A percentile compares a stretch with the other conserved stretches of the same genome.
phyloP scores from a whole-genome alignment of 1,139 yeast species.

The Suhomyces taliae region DNA sequence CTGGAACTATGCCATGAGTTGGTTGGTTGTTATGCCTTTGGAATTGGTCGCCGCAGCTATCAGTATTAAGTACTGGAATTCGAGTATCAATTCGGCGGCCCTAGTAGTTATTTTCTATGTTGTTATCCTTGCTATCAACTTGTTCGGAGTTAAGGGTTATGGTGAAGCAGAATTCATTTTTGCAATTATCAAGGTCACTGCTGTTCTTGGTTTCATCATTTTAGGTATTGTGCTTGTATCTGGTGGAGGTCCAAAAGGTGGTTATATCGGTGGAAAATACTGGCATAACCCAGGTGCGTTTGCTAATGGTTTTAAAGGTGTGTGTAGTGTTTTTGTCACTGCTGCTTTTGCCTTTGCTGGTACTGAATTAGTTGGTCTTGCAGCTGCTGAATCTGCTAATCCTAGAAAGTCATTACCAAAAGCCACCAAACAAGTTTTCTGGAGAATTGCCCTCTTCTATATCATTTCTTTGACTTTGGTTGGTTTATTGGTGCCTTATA shows the following conservation, averaged over 20 bases:
- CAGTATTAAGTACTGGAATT: slow-evolving; percentile 37
- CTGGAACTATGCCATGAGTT: slow-evolving; percentile 78
- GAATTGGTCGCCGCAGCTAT: slow-evolving; percentile 64
- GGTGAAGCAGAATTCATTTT: slow-evolving; percentile 46
- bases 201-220: slow-evolving; percentile 40
- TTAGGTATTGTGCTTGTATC: slow-evolving; percentile 40
- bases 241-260: slow-evolving; percentile 38
- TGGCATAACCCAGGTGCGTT: slow-evolving; percentile 47
- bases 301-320: slow-evolving; percentile 44
- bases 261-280: slow-evolving; percentile 46
- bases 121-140: slow-evolving; percentile 33
- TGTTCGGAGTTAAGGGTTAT: slow-evolving; percentile 42
- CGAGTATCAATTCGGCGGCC: slow-evolving; percentile 34
- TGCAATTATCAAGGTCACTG: slow-evolving; percentile 36
- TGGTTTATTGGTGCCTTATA: slow-evolving; percentile 68
- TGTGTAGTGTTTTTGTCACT: slow-evolving; percentile 40
- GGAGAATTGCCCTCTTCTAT: slow-evolving; percentile 68
- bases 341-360: slow-evolving; percentile 46
- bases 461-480: slow-evolving; percentile 57
- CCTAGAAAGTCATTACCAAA: slow-evolving; percentile 61
- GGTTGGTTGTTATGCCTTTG: slow-evolving; percentile 73
- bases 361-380: slow-evolving; percentile 49
- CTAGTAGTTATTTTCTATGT: slow-evolving; percentile 40
- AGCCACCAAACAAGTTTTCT: slow-evolving; percentile 70
- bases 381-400: slow-evolving; percentile 41